Evolutionary conservation across 352 stramenopile genomes (phyloP).

Genomic region (Phytophthora constricta): DNA sequence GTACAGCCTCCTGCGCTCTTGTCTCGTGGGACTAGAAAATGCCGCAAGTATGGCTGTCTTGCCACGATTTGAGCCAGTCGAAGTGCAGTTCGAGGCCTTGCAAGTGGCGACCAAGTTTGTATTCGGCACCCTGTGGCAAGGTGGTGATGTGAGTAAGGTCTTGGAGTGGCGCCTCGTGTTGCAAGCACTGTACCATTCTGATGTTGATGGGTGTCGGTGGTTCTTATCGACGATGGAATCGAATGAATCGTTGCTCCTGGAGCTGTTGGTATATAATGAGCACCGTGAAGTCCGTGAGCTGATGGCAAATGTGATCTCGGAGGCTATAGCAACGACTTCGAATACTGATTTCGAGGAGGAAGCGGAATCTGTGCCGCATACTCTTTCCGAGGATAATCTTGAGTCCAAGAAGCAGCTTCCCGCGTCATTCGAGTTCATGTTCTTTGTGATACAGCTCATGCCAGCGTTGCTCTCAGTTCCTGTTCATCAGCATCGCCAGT

Average conservation of each 20-base stretch:
- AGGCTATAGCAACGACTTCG: conserved; percentile 70
- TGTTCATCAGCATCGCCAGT: conserved; percentile 71
- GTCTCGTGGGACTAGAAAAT: conserved; percentile 52
- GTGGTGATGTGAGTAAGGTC: conserved; percentile 72
- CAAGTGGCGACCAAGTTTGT: conserved; percentile 87
- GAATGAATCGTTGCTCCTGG: conserved; percentile 73
- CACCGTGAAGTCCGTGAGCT: conserved; percentile 74
- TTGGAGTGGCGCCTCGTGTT: conserved; percentile 79
- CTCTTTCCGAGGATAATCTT: conserved; percentile 10
- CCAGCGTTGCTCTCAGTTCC: conserved; percentile 72
- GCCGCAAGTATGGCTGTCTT: conserved; percentile 50
- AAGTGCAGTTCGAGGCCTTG: conserved; percentile 74
- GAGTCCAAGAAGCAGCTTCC: conserved; percentile 52
- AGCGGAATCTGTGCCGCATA: background rate
- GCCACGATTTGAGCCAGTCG: conserved; percentile 63
- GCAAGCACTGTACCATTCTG: conserved; percentile 72
- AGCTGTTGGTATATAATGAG: conserved; percentile 77
- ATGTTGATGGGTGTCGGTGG: conserved; percentile 76
- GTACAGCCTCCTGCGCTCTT: conserved; percentile 73
- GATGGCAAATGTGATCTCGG: conserved; percentile 68
- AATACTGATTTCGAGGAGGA: conserved; percentile 60
- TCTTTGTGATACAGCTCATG: conserved; percentile 82
- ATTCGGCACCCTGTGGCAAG: conserved; percentile 88
- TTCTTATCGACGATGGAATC: conserved; percentile 64
- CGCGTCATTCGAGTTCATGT: conserved; percentile 85